Percentiles rank a stretch among this genome's conserved stretches.
These are phyloP conservation scores for Cymbopogon flexuosus DNA, from an alignment of 202 grass and related monocot genomes.

Conservation along the genomic window DNA sequence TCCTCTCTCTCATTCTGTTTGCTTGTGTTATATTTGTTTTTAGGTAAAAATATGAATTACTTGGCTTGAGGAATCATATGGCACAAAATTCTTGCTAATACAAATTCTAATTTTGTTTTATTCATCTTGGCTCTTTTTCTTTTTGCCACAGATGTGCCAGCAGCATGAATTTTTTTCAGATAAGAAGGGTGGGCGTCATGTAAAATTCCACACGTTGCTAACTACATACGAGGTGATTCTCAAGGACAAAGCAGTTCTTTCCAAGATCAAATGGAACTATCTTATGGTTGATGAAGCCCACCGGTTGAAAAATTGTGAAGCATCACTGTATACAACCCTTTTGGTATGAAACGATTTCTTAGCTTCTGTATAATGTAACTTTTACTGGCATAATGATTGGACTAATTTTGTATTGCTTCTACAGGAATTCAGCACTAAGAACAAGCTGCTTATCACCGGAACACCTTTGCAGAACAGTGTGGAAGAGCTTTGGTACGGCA, in stretches of 20 bases:
- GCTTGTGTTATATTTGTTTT: not conserved
- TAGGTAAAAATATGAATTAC: not conserved
- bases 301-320: constrained; percentile 96
- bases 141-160: constrained; percentile 82
- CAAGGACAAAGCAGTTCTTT: constrained; percentile 88
- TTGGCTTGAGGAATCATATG: not conserved
- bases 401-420: not conserved
- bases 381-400: constrained; percentile 15
- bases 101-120: not conserved
- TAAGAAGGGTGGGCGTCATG: constrained; percentile 72
- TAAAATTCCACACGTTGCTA: constrained; percentile 82
- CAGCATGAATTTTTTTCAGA: constrained; percentile 80
- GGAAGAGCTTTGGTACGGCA: constrained; percentile 88
- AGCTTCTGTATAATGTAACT: constrained; percentile 9
- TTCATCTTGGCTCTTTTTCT: not conserved
- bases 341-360: constrained; percentile 49
- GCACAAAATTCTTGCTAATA: not conserved
- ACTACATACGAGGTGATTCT: constrained; percentile 99
- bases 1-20: not conserved
- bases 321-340: constrained; percentile 81
- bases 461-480: constrained; percentile 99
- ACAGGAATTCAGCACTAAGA: constrained; percentile 98
- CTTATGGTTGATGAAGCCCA: constrained; percentile 99
- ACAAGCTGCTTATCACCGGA: constrained; percentile 97
- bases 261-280: constrained; percentile 97